Percentiles rank a stretch among this genome's conserved stretches.
Evolutionary conservation across 2,329 filamentous ascomycete species (phyloP).

Genomic region (Zymoseptoria crescenta): DNA sequence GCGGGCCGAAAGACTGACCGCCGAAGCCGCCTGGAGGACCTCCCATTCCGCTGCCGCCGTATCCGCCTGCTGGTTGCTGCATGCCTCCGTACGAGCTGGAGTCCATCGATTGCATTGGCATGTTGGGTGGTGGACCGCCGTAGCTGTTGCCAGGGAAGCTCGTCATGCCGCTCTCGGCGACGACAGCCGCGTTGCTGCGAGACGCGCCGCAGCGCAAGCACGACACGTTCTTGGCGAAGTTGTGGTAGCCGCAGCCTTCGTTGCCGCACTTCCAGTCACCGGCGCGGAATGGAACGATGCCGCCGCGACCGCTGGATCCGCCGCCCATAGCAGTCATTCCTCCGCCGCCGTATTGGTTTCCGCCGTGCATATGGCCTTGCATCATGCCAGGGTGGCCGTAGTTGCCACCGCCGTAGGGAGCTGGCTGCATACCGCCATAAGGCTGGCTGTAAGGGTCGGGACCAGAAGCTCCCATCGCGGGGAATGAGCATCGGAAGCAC

Average conservation of each 20-base stretch:
- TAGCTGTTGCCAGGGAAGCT: conserved; percentile 22
- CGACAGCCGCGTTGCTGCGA: conserved; percentile 84
- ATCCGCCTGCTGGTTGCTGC: conserved; percentile 61
- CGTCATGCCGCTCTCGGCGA: conserved; percentile 75
- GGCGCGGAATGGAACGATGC: conserved; percentile 87
- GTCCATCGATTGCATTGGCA: conserved; percentile 47
- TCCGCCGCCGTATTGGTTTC: conserved; percentile 37
- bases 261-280: conserved; percentile 99
- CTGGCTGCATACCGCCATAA: conserved; percentile 45
- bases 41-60: conserved; percentile 56
- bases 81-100: conserved; percentile 23
- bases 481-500: conserved; percentile 98
- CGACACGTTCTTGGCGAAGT: conserved; percentile 98
- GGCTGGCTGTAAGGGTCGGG: conserved; percentile 49
- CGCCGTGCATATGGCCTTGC: conserved; percentile 57
- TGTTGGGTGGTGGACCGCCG: conserved; percentile 69
- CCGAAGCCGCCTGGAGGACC: conserved; percentile 47
- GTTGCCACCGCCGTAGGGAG: conserved; percentile 32
- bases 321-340: conserved; percentile 52
- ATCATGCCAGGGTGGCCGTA: conserved; percentile 64
- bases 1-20: conserved; percentile 75
- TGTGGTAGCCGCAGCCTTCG: conserved; percentile 95
- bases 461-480: conserved; percentile 70
- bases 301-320: conserved; percentile 53
- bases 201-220: conserved; percentile 94